A percentile compares a stretch with the other conserved stretches of the same genome.
phyloP scores from a whole-genome alignment of 192 early-diverging fungal species.

The Lunasporangiospora selenospora region DNA sequence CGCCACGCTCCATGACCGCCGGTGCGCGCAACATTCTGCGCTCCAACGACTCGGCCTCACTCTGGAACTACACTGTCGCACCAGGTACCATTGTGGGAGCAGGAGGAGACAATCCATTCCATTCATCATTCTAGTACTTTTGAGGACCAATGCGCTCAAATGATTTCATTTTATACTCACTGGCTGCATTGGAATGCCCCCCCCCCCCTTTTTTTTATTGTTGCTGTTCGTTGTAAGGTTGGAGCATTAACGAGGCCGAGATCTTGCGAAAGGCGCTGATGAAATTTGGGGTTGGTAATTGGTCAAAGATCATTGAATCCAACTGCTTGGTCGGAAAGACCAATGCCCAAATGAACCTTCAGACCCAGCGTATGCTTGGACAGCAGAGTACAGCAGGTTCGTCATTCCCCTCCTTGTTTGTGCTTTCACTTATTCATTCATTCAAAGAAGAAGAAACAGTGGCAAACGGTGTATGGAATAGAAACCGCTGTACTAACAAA shows the following conservation, averaged over 20 bases:
- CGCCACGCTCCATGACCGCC: constrained; percentile 87
- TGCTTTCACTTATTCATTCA: background rate
- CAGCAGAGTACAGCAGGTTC: constrained; percentile 92
- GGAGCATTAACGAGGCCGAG: constrained; percentile 87
- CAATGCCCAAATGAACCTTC: constrained; percentile 97
- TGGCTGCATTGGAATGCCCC: background rate
- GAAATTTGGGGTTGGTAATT: constrained; percentile 93
- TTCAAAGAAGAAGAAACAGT: background rate
- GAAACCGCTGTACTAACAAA: too few relatives aligned
- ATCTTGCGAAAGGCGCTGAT: constrained; percentile 84
- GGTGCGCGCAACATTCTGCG: constrained; percentile 91
- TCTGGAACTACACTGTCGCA: constrained; percentile 95
- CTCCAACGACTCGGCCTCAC: constrained; percentile 91
- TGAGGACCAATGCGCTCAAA: too few relatives aligned
- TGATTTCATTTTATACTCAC: too few relatives aligned
- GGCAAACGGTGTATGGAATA: too few relatives aligned
- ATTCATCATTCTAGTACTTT: too few relatives aligned
- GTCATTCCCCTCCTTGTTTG: background rate
- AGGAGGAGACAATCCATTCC: background rate
- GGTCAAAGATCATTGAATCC: constrained; percentile 94
- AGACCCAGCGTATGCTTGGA: constrained; percentile 92
- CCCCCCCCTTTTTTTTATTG: background rate
- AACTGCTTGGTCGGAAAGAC: constrained; percentile 93
- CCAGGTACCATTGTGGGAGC: constrained; percentile 57
- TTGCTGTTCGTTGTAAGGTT: constrained; percentile 56